Percentiles rank a stretch among this genome's conserved stretches.
phyloP scores from a whole-genome alignment of 495 filamentous ascomycete species.

The Acidomyces sp. region DNA sequence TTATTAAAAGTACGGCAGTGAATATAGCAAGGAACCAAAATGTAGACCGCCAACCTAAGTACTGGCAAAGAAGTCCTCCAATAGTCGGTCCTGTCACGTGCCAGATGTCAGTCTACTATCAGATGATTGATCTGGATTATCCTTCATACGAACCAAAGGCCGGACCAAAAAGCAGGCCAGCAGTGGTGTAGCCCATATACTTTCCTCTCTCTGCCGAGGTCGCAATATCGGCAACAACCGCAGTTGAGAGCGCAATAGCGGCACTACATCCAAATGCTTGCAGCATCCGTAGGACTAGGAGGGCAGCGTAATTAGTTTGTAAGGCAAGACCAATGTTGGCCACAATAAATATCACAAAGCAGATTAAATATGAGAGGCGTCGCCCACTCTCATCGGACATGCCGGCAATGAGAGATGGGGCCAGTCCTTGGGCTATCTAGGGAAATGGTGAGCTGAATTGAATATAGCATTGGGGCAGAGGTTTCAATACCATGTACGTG shows the following conservation, averaged over 20 bases:
- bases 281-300: slow-evolving; percentile 25
- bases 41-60: slow-evolving; percentile 54
- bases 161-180: slow-evolving; percentile 17
- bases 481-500: slow-evolving; percentile 26
- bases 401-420: slow-evolving; percentile 24
- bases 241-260: slow-evolving; percentile 22
- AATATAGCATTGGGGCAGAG: too few species aligned
- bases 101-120: neutral
- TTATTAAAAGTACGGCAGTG: slow-evolving; percentile 27
- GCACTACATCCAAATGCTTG: slow-evolving; percentile 25
- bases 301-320: slow-evolving; percentile 25
- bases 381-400: slow-evolving; percentile 26
- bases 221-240: slow-evolving; percentile 26
- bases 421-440: slow-evolving; percentile 25
- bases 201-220: slow-evolving; percentile 23
- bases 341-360: slow-evolving; percentile 25
- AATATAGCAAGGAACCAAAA: slow-evolving; percentile 57
- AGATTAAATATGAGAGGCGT: slow-evolving; percentile 21
- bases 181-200: slow-evolving; percentile 25
- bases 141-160: slow-evolving; percentile 14
- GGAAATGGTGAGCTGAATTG: too few species aligned
- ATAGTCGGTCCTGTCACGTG: slow-evolving; percentile 26
- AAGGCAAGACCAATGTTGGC: slow-evolving; percentile 26
- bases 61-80: slow-evolving; percentile 50
- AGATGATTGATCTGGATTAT: neutral